These are phyloP conservation scores for Thielaviopsis populi DNA, from an alignment of 2,329 filamentous ascomycete genomes.

Conservation along the genomic window DNA sequence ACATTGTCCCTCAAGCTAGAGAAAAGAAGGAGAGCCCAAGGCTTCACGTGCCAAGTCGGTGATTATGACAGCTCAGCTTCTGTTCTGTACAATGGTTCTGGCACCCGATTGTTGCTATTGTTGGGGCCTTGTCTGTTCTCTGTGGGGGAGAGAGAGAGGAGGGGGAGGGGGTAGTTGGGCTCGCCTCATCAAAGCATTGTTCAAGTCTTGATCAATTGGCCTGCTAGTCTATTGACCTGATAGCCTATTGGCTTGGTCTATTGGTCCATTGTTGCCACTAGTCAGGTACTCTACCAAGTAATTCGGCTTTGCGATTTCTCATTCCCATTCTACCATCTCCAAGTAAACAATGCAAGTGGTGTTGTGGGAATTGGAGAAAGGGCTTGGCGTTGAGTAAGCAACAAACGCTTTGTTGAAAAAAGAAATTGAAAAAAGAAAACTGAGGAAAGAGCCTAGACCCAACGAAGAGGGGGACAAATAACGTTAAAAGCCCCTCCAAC, in stretches of 20 bases:
- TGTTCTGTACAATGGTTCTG: background rate
- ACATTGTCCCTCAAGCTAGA: background rate
- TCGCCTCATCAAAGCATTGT: background rate
- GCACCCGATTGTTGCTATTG: background rate
- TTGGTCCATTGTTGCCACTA: no score
- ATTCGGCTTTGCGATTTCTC: background rate
- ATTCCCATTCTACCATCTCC: background rate
- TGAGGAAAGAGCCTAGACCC: background rate
- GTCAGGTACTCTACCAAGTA: background rate
- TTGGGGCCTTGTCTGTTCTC: background rate
- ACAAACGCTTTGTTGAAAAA: background rate
- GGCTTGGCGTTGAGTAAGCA: slow-evolving; percentile 2
- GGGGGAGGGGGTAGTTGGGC: background rate
- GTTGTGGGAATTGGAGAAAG: background rate
- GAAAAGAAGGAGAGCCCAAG: background rate
- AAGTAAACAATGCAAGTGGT: background rate
- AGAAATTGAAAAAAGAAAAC: background rate
- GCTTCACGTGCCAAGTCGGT: background rate
- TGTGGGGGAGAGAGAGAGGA: background rate
- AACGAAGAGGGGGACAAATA: background rate
- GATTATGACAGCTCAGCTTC: background rate
- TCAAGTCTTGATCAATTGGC: background rate
- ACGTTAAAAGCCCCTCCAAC: background rate
- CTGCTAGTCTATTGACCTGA: no score
- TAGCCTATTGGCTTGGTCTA: no score